phyloP scores from a whole-genome alignment of 768 basidiomycete species.

The Lanmaoa pseudosensibilis region DNA sequence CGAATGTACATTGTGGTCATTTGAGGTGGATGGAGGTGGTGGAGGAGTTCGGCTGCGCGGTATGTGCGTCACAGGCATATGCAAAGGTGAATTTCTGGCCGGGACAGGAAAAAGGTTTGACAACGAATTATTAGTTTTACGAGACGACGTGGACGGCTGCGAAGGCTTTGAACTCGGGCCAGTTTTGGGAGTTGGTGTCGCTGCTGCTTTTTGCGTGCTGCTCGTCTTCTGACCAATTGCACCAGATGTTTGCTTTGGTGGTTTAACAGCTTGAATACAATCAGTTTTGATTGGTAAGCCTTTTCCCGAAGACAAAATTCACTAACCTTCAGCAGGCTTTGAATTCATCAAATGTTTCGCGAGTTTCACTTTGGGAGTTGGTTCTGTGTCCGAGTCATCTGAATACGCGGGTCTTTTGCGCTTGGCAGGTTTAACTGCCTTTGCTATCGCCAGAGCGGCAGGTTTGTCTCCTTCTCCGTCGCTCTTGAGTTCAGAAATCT shows the following conservation, averaged over 20 bases:
- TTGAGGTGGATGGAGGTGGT: background rate
- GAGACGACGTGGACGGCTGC: slow-evolving; percentile 10
- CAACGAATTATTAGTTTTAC: slow-evolving; percentile 22
- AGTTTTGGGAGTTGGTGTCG: background rate
- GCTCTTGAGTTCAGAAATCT: slow-evolving; percentile 33
- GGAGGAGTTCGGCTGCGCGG: background rate
- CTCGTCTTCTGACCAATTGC: slow-evolving; percentile 4
- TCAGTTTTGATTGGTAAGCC: background rate
- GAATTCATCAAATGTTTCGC: slow-evolving; percentile 2
- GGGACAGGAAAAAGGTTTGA: slow-evolving; percentile 4
- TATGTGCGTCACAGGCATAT: background rate
- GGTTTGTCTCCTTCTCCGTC: slow-evolving; percentile 35
- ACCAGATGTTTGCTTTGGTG: slow-evolving; percentile 7
- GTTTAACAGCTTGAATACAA: slow-evolving; percentile 13
- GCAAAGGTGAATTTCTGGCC: background rate
- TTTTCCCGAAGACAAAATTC: background rate
- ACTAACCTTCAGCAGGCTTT: slow-evolving; percentile 17
- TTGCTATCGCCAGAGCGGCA: slow-evolving; percentile 18
- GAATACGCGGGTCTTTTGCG: slow-evolving; percentile 28
- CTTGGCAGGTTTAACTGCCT: slow-evolving; percentile 17
- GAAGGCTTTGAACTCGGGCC: background rate
- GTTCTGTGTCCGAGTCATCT: slow-evolving; percentile 26
- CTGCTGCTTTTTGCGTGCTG: slow-evolving; percentile 2
- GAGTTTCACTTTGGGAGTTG: slow-evolving; percentile 15
- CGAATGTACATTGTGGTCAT: background rate